Percentiles rank a stretch among this genome's conserved stretches.
These are phyloP conservation scores for Auricularia sp. DNA, from an alignment of 768 basidiomycete species.

Conservation along the genomic window DNA sequence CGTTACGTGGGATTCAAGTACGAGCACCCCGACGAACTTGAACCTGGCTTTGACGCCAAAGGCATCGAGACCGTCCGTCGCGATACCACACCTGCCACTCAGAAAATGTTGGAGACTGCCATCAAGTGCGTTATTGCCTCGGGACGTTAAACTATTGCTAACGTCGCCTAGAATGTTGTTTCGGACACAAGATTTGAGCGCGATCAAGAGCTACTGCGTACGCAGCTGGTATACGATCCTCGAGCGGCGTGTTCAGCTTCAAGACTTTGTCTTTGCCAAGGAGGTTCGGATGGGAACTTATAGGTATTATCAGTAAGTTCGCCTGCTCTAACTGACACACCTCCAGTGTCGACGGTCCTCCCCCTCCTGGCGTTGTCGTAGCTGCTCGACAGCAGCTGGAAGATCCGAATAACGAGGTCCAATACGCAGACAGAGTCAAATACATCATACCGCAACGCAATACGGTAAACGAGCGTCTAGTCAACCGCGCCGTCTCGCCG, in stretches of 20 bases:
- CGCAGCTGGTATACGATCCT: constrained; percentile 76
- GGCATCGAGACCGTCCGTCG: constrained; percentile 95
- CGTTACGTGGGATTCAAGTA: constrained; percentile 97
- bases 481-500: constrained; percentile 68
- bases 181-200: constrained; percentile 76
- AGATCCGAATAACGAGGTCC: constrained; percentile 75
- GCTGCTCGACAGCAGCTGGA: constrained; percentile 63
- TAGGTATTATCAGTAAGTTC: constrained; percentile 38
- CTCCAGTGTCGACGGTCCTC: constrained; percentile 65
- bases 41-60: constrained; percentile 87
- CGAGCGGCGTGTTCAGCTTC: constrained; percentile 69
- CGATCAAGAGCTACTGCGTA: constrained; percentile 82
- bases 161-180: constrained; percentile 66
- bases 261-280: constrained; percentile 92
- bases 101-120: constrained; percentile 85
- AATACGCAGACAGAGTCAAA: constrained; percentile 89
- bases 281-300: constrained; percentile 91
- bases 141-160: neutral
- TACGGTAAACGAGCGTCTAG: constrained; percentile 50
- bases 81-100: constrained; percentile 83
- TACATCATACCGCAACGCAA: constrained; percentile 70
- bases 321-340: neutral
- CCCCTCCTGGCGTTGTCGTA: constrained; percentile 86
- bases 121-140: constrained; percentile 53
- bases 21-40: constrained; percentile 67